Base-by-base conservation (phyloP, 345 rosid species). In the Raphanus sativus region DNA sequence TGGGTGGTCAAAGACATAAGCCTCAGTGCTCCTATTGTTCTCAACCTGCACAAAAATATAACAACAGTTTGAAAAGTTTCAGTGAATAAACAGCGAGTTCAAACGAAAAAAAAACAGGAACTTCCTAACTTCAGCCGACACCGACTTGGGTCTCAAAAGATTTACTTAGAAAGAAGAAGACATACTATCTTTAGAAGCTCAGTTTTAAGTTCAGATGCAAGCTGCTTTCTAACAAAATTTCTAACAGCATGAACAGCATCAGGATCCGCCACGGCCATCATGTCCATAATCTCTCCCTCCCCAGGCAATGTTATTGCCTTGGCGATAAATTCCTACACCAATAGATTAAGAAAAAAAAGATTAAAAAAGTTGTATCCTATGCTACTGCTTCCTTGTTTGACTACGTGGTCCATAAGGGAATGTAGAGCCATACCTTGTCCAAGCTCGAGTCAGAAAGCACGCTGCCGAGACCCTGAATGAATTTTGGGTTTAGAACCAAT, bases 221-320 rank as follows among this genome's bases (percentile, higher is more conserved):
- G 89, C 77, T 89, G 93, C 82, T 95, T 93, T 87, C 86, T 84
- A 75, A 93, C 85, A 78, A 95, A 95, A 62, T 76, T 80, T 73
- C 97, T 87, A 79, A 95, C 99, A 40, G 96, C 90, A 80, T 93
- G 96, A 63, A 95, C 99, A 61, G 97, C 97, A 84, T 91, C 97
- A 59, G 98, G 99, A 78, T 93, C 98, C n/a, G 98, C 99, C 83
- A 95, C 90, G 2, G 81, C 84, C 96, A 93, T 93, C 96, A 95
- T 79, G 84, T 95, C 99, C 99, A 95, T 96, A 69, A 95, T 89
- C 86, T 95, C 99, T 60, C 97, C 97, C 76, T 91, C 97, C 78
- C 97, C 91, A 9, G 99, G 99, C 10, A 93, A 70, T 72, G 98
- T 92, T 69, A 91, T 83, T 38, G 98, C 99, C 83, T 87, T 93